Evolutionary conservation across 2,329 filamentous ascomycete species (phyloP).

Genomic region (Fusarium sp.): DNA sequence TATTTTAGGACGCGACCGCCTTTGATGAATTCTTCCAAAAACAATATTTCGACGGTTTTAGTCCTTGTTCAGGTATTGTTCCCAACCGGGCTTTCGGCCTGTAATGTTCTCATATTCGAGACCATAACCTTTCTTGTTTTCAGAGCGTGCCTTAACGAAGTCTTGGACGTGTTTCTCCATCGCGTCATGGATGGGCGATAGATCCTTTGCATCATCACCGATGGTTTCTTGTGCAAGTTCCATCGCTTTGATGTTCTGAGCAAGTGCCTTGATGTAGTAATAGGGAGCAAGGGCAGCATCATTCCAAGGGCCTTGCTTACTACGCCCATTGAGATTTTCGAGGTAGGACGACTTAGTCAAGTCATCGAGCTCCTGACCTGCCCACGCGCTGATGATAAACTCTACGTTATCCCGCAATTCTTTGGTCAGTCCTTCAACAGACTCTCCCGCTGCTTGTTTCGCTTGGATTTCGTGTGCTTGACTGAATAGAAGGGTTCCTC

Average conservation of each 20-base stretch:
- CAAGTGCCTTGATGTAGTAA: slow-evolving; percentile 47
- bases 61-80: slow-evolving; percentile 1
- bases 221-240: slow-evolving; percentile 59
- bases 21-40: not conserved
- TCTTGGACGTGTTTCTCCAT: slow-evolving; percentile 55
- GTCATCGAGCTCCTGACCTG: slow-evolving; percentile 31
- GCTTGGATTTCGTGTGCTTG: slow-evolving; percentile 46
- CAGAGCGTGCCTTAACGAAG: slow-evolving; percentile 39
- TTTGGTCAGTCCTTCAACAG: slow-evolving; percentile 43
- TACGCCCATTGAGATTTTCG: slow-evolving; percentile 40
- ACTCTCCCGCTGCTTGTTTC: slow-evolving; percentile 42
- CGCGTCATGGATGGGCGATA: slow-evolving; percentile 56
- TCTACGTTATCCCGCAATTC: slow-evolving; percentile 49
- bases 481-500: slow-evolving; percentile 50
- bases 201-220: slow-evolving; percentile 43
- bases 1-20: not conserved
- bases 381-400: slow-evolving; percentile 48
- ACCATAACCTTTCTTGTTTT: slow-evolving; percentile 37
- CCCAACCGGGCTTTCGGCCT: slow-evolving; percentile 50
- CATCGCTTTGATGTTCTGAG: slow-evolving; percentile 57
- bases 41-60: not conserved
- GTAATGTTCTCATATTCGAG: slow-evolving; percentile 46
- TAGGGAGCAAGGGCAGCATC: slow-evolving; percentile 39
- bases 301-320: slow-evolving; percentile 2
- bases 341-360: slow-evolving; percentile 44